Base-by-base conservation (phyloP, 805 yeast genomes). In the Ogataea nitratoaversa region DNA sequence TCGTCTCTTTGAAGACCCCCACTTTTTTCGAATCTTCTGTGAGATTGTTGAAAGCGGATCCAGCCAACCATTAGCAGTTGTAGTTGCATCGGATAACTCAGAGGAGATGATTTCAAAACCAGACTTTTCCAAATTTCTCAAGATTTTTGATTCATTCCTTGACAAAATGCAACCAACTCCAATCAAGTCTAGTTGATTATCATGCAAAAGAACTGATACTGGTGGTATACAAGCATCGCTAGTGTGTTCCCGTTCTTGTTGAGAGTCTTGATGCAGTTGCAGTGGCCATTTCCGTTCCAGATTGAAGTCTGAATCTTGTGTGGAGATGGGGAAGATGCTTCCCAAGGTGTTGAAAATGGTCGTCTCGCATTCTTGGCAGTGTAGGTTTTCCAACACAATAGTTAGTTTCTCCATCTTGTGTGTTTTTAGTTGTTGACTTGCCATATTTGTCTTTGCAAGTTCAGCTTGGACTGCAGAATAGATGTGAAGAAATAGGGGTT, bases 351-450 rank as follows among this genome's bases (percentile, higher is more conserved):
- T 39, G 14, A 49, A 47, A 17, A 79, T 63, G 11, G 67, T 55
- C 3, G 47, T 46, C 43, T 69, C 73, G 50, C 85, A 79, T 29
- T 71, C 72, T 3, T 60, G 62, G 51, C 85, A 79, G 52, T 79
- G 84, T 29, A 79, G 65, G 46, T 80, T 79, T 3, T 61, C 64
- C 29, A 78, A 47, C 3, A 32, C 39, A 4, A 55, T 33, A 6
- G 43, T 43, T n/a, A 57, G 38, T 29, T 40, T 48, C 41, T 55
- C 60, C 62, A 57, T 57, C 1, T 8, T 40, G n/a, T n/a, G n/a
- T n/a, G n/a, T 24, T 18, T 19, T 25, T 14, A 14, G 12, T 16
- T 16, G 7, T 3, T 13, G 23, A n/a, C 9, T 32, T n/a, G n/a
- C n/a, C n/a, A n/a, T n/a, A n/a, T n/a, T n/a, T n/a, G 23, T 30